Evolutionary conservation across 208 protist species (phyloP), one percentile per base, ranked within the genome.

Genomic region (Jaenimonas drosophilae): DNA sequence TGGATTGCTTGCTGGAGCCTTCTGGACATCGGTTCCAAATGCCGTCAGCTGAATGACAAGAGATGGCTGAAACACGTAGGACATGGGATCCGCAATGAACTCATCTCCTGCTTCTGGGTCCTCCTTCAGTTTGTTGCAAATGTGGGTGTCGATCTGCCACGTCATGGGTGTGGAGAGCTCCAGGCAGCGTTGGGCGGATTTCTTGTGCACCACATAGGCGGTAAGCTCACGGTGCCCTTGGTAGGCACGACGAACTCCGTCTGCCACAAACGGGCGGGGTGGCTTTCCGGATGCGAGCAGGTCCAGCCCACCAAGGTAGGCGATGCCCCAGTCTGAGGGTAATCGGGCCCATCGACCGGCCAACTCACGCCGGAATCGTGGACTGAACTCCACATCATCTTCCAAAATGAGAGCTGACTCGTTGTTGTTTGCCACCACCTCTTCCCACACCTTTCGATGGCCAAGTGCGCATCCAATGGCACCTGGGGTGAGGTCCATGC

Each of bases 81-180:
- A 79, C 50, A 78, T 76, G n/a, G 88, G 88, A 33, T 95, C 84
- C 36, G 55, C 38, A 50, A 92, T 90, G 57, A 83, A 95, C 40
- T 75, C 52, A 49, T 95, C 88, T 41, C 80, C 43, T 25, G 71
- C 80, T 29, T 29, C 58, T 5, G 53, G 21, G 31, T 76, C 75
- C 23, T 94, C 83, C 25, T 59, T 44, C 36, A 76, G 51, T 19
- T 65, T 43, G 49, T 55, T 81, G 57, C 70, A 81, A 43, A 92
- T 85, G 66, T 95, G 88, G 24, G 88, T 95, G 56, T 95, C 88
- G 23, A 95, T 58, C 46, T 95, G 88, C 84, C 88, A 95, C 17
- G 83, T 95, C 76, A 95, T 73, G n/a, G 76, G 73, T 26, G 73
- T 37, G 1, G 83, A 76, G 0, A 92, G 67, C 20, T 82, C 80